phyloP scores from a whole-genome alignment of 73 alveolate genomes.

The Tetrahymena borealis region DNA sequence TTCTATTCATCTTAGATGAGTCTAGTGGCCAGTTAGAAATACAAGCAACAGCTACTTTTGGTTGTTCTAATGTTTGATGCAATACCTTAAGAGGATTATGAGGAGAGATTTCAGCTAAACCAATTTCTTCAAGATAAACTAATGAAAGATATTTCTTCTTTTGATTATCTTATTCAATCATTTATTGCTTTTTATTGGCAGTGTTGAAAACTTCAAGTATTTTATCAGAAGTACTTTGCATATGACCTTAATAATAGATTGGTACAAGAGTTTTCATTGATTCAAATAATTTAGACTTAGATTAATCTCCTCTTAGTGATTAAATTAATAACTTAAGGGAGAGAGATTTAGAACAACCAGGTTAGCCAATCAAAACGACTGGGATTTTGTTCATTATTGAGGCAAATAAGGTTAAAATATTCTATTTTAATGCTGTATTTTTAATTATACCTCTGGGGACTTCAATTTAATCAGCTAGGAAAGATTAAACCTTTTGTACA shows the following conservation, averaged over 20 bases:
- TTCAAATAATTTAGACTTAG: conserved; percentile 33
- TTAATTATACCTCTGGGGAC: conserved; percentile 56
- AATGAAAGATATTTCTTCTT: conserved; percentile 29
- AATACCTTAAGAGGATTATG: conserved; percentile 53
- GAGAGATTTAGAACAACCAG: conserved; percentile 72
- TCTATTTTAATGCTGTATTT: conserved; percentile 51
- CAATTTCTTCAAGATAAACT: conserved; percentile 54
- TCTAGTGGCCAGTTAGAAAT: conserved; percentile 59
- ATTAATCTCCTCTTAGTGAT: conserved; percentile 55
- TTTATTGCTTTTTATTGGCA: conserved; percentile 30
- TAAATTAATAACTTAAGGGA: conserved; percentile 48
- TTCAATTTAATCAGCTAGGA: conserved; percentile 28
- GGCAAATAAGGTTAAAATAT: conserved; percentile 53
- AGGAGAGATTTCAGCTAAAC: conserved; percentile 54
- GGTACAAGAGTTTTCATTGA: conserved; percentile 36
- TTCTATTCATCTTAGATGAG: conserved; percentile 56
- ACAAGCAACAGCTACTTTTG: conserved; percentile 47
- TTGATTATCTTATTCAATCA: conserved; percentile 7
- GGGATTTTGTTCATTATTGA: conserved; percentile 61
- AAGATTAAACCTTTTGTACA: conserved; percentile 20
- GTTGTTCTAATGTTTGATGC: conserved; percentile 45
- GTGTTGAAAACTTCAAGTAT: conserved; percentile 49
- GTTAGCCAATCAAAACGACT: conserved; percentile 59
- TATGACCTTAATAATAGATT: conserved; percentile 59
- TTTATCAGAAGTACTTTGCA: conserved; percentile 60